phyloP scores from a whole-genome alignment of 1,284 basidiomycete genomes.

The Apiotrichum sp. region DNA sequence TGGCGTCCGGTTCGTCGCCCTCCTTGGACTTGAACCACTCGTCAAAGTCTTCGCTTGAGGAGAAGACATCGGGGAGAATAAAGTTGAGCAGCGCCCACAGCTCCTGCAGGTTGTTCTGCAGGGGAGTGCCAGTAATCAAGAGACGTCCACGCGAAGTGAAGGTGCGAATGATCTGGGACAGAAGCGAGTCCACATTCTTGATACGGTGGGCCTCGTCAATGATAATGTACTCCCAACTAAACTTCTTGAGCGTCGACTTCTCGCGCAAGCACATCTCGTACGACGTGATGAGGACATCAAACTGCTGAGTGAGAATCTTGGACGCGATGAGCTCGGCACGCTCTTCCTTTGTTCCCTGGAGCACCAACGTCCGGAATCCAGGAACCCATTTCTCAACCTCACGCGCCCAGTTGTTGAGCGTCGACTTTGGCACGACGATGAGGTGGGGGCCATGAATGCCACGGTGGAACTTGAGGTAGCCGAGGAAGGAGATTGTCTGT shows the following conservation, averaged over 20 bases:
- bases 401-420: conserved; percentile 92
- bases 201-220: conserved; percentile 99
- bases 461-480: conserved; percentile 84
- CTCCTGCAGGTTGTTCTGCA: conserved; percentile 97
- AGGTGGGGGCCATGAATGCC: conserved; percentile 77
- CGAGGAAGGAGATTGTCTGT: conserved; percentile 95
- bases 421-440: conserved; percentile 95
- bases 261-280: conserved; percentile 98
- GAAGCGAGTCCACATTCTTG: conserved; percentile 96
- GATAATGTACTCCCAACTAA: conserved; percentile 95
- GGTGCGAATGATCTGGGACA: conserved; percentile 88
- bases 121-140: conserved; percentile 92
- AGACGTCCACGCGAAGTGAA: conserved; percentile 84
- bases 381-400: conserved; percentile 93
- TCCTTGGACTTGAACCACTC: conserved; percentile 74
- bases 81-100: conserved; percentile 94
- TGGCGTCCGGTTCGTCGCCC: conserved; percentile 66
- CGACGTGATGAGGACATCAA: conserved; percentile 91
- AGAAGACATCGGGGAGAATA: conserved; percentile 62
- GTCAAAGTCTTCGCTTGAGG: conserved; percentile 65
- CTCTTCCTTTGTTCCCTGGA: conserved; percentile 87
- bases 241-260: conserved; percentile 83
- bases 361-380: conserved; percentile 72
- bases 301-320: conserved; percentile 77
- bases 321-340: conserved; percentile 71